Base-by-base conservation (phyloP, 441 rosid species). In the Pelargonium myrrhifolium region DNA sequence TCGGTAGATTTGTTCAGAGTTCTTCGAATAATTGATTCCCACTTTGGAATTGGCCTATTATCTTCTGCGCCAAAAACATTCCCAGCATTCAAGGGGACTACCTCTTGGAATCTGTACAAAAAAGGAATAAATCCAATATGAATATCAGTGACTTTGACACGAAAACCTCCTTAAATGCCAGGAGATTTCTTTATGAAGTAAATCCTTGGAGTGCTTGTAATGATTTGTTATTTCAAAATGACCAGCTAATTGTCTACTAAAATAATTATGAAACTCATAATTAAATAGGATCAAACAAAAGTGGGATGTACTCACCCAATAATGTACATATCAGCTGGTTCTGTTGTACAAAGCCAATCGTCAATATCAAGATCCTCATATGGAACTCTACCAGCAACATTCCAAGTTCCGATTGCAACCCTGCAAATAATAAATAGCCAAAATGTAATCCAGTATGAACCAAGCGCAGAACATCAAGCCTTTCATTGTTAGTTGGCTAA, bases 1-100 rank as follows among this genome's bases (percentile, higher is more conserved):
- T 77, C 68, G 17, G 18, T 68, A 66, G 84, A 84, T 76, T 85
- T 87, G 87, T 95, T 92, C 51, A 95, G 72, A n/a, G 97, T 87
- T 83, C 78, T 87, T 60, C 98, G 85, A 66, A 95, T 90, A 75
- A 89, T 78, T 39, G 89, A 87, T 79, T 95, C 99, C 99, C 99
- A 95, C 75, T 79, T 89, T 0, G 82, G 85, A 73, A 95, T 95
- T 4, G 98, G 98, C 68, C 88, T 80, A 71, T 67, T 75, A 62
- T 92, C 96, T 81, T 95, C 99, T 58, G 98, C 96, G 71, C 99
- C 99, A 8, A 95, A 81, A 35, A 95, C 95, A 65, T 95, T 95
- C 42, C 93, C 99, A 18, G 99, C 97, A 82, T 76, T 95, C 85
- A 95, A 62, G 35, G 99, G 97, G 68, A 95, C 99, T 9, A 95